Conservation (phyloP, 2,329 filamentous ascomycete genomes). For the Alternaria ethzedia region DNA sequence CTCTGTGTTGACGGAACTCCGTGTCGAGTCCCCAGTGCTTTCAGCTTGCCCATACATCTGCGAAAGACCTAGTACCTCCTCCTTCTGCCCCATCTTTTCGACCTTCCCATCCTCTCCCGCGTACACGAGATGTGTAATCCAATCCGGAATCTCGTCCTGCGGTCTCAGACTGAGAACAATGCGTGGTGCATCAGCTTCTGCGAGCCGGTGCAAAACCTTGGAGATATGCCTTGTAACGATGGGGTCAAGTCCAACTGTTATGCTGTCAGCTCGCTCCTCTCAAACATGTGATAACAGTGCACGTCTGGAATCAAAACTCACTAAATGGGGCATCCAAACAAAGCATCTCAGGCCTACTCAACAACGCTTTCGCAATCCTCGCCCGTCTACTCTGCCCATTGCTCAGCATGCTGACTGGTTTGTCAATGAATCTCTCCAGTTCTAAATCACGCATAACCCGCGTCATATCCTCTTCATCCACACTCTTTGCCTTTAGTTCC, state of each 20-base stretch:
- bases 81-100: constrained; percentile 68
- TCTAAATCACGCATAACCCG: constrained; percentile 73
- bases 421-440: constrained; percentile 71
- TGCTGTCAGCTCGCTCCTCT: not conserved
- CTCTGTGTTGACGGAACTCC: constrained; percentile 28
- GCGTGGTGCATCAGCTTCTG: constrained; percentile 70
- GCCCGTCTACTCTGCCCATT: constrained; percentile 91
- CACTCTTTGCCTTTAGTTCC: constrained; percentile 52
- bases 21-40: not conserved
- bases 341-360: constrained; percentile 79
- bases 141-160: constrained; percentile 85
- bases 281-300: not conserved
- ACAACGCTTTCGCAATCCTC: constrained; percentile 83
- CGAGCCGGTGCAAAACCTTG: constrained; percentile 71
- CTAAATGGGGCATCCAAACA: constrained; percentile 88
- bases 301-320: constrained; percentile 41
- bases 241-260: constrained; percentile 82
- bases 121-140: constrained; percentile 85
- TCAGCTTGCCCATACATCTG: constrained; percentile 35
- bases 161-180: constrained; percentile 80
- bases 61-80: constrained; percentile 62
- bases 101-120: constrained; percentile 72
- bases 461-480: constrained; percentile 59
- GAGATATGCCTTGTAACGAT: constrained; percentile 76
- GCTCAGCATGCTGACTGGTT: constrained; percentile 88